Percentiles rank a stretch among this genome's conserved stretches.
Evolutionary conservation across 108 stramenopile genomes (phyloP).

Genomic region (Cylindrotheca closterium): DNA sequence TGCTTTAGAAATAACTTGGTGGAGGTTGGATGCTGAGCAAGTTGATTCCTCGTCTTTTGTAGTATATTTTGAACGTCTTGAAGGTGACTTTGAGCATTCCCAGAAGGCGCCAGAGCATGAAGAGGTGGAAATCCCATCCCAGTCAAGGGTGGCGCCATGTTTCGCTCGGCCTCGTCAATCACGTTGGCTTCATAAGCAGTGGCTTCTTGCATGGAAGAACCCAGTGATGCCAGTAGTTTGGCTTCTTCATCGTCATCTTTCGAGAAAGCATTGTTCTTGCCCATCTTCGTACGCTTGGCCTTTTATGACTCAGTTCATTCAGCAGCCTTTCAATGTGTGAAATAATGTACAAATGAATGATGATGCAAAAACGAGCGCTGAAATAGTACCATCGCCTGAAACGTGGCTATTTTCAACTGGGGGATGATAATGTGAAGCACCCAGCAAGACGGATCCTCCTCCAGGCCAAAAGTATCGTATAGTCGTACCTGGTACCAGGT

Average conservation of each 20-base stretch:
- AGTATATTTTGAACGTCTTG: slow-evolving; percentile 56
- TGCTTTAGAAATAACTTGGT: slow-evolving; percentile 48
- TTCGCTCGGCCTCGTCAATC: slow-evolving; percentile 49
- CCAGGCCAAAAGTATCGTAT: too few relatives aligned
- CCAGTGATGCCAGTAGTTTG: slow-evolving; percentile 58
- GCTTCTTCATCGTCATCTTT: slow-evolving; percentile 44
- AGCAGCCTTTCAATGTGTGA: too few relatives aligned
- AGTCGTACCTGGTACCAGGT: too few relatives aligned
- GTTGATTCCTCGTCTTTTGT: slow-evolving; percentile 28
- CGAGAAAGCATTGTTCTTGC: too few relatives aligned
- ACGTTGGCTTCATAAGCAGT: slow-evolving; percentile 64
- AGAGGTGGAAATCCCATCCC: slow-evolving; percentile 28
- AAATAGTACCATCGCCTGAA: too few relatives aligned
- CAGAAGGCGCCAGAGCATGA: slow-evolving; percentile 17
- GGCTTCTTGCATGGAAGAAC: slow-evolving; percentile 37
- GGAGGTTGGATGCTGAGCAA: slow-evolving; percentile 24
- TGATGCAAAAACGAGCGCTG: too few relatives aligned
- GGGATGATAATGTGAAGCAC: too few relatives aligned
- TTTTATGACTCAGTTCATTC: too few relatives aligned
- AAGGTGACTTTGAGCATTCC: slow-evolving; percentile 34
- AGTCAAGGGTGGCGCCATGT: slow-evolving; percentile 50
- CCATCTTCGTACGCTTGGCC: too few relatives aligned
- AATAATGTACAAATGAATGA: too few relatives aligned
- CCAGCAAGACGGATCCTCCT: too few relatives aligned
- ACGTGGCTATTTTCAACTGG: too few relatives aligned